These are phyloP conservation scores for Asterophora parasitica DNA, from an alignment of 768 basidiomycete species.

Conservation along the genomic window DNA sequence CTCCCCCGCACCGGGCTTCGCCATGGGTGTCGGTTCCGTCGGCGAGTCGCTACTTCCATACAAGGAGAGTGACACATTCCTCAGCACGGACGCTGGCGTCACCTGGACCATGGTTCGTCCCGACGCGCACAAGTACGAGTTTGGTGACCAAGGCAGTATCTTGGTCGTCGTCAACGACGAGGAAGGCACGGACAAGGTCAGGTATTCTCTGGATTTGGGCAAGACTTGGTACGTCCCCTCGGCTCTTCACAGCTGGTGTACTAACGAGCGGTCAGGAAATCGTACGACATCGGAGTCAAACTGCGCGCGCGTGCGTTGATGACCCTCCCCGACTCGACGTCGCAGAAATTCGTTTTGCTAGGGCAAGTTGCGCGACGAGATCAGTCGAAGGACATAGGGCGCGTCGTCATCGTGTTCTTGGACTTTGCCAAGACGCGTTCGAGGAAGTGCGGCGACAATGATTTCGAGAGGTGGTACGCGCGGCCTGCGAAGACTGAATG, in stretches of 20 bases:
- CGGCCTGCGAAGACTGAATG: slow-evolving; percentile 64
- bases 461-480: slow-evolving; percentile 90
- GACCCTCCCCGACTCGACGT: slow-evolving; percentile 92
- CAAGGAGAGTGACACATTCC: slow-evolving; percentile 87
- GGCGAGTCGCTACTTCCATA: slow-evolving; percentile 67
- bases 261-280: slow-evolving; percentile 45
- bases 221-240: slow-evolving; percentile 58
- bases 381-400: slow-evolving; percentile 44
- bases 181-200: slow-evolving; percentile 58
- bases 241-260: neutral
- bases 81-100: slow-evolving; percentile 86
- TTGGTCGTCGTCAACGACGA: slow-evolving; percentile 85
- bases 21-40: slow-evolving; percentile 95
- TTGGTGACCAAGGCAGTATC: slow-evolving; percentile 86
- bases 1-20: slow-evolving; percentile 88
- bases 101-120: slow-evolving; percentile 75
- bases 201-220: slow-evolving; percentile 82
- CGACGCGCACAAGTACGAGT: slow-evolving; percentile 91
- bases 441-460: slow-evolving; percentile 61
- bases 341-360: slow-evolving; percentile 90
- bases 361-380: slow-evolving; percentile 69
- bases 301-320: slow-evolving; percentile 74
- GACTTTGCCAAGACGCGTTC: slow-evolving; percentile 73
- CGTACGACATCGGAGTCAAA: slow-evolving; percentile 63
- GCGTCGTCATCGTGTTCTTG: slow-evolving; percentile 70